These are phyloP conservation scores for Blastocystis sp. DNA, from an alignment of 352 stramenopile genomes.

Conservation along the genomic window DNA sequence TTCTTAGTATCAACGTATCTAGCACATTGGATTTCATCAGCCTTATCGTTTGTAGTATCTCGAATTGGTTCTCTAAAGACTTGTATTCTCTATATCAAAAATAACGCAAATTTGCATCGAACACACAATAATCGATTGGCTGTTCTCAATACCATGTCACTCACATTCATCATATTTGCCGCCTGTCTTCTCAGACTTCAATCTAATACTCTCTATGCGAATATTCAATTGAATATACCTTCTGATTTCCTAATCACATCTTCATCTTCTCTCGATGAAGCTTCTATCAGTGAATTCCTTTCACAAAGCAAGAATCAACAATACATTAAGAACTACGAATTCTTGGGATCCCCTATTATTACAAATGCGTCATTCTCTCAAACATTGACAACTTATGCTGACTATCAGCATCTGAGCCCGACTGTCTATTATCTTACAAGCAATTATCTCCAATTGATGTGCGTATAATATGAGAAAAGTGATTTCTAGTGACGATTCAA, in stretches of 20 bases:
- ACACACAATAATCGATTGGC: neutral
- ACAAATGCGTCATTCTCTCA: neutral
- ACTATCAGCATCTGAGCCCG: neutral
- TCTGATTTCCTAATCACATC: slow-evolving; percentile 11
- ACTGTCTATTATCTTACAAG: neutral
- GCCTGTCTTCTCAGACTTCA: slow-evolving; percentile 32
- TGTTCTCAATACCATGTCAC: slow-evolving; percentile 11
- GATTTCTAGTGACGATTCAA: neutral
- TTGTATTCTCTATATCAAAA: slow-evolving; percentile 1
- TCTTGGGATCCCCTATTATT: neutral
- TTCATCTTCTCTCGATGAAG: slow-evolving; percentile 4
- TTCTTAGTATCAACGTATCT: slow-evolving; percentile 39
- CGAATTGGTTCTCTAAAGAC: neutral
- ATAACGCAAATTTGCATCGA: slow-evolving; percentile 25
- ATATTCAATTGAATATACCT: slow-evolving; percentile 39
- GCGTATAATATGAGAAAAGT: neutral
- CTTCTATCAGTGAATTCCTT: neutral
- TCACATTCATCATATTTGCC: slow-evolving; percentile 51
- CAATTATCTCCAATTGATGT: slow-evolving; percentile 24
- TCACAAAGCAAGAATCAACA: neutral
- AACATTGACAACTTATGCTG: neutral
- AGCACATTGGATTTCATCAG: neutral
- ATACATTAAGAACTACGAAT: neutral
- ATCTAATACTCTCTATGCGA: slow-evolving; percentile 22
- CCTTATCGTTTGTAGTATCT: neutral